Evolutionary conservation across 345 rosid genomes (phyloP).

Genomic region (Camelina sativa): DNA sequence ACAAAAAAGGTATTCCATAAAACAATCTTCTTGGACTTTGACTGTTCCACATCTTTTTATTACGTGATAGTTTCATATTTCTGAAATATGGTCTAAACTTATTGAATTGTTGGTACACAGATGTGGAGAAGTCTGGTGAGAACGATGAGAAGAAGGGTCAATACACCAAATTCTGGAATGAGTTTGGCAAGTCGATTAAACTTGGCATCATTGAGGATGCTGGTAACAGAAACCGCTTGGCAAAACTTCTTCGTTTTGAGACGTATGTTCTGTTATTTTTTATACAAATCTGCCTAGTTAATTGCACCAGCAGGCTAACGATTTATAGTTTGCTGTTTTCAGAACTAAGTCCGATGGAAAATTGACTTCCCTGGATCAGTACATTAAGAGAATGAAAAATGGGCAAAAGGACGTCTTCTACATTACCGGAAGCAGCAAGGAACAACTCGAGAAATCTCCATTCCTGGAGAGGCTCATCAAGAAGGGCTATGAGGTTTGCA

Average conservation of each 20-base stretch:
- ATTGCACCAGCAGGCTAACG: neutral
- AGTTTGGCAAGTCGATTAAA: slow-evolving; percentile 96
- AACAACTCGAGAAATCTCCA: slow-evolving; percentile 92
- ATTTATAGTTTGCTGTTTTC: slow-evolving; percentile 34
- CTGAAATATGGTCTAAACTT: neutral
- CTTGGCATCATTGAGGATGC: slow-evolving; percentile 97
- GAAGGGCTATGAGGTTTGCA: slow-evolving; percentile 86
- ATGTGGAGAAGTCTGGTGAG: slow-evolving; percentile 67
- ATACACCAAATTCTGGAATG: slow-evolving; percentile 93
- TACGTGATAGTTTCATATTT: neutral
- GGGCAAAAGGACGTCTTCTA: slow-evolving; percentile 91
- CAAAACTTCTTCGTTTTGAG: slow-evolving; percentile 92
- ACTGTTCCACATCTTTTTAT: neutral
- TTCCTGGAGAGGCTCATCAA: slow-evolving; percentile 95
- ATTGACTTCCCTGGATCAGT: slow-evolving; percentile 91
- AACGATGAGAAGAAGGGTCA: slow-evolving; percentile 87
- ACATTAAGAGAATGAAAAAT: slow-evolving; percentile 89
- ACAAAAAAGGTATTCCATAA: slow-evolving; percentile 63
- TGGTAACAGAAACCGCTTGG: slow-evolving; percentile 88
- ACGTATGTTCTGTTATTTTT: slow-evolving; percentile 51
- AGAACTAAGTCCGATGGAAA: slow-evolving; percentile 94
- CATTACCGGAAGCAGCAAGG: slow-evolving; percentile 96
- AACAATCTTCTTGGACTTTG: slow-evolving; percentile 18
- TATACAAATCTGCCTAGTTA: neutral
- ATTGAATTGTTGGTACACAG: slow-evolving; percentile 42